phyloP scores from a whole-genome alignment of 768 basidiomycete genomes.

The Kwoniella pini region DNA sequence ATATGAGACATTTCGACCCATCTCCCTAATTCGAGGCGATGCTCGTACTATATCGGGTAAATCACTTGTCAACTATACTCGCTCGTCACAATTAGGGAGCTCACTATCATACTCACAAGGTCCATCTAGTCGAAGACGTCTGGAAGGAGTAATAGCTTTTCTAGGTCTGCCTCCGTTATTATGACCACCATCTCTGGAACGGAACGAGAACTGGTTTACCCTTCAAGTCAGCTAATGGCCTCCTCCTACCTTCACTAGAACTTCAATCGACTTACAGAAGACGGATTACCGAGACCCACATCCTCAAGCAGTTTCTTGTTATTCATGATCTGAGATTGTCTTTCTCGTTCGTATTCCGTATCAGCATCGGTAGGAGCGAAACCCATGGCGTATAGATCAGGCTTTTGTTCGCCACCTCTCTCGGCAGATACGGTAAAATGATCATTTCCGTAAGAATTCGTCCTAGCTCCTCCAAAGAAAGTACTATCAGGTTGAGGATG shows the following conservation, averaged over 20 bases:
- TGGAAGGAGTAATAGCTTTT: constrained; percentile 25
- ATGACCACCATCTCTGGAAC: background rate
- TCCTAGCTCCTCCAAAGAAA: constrained; percentile 15
- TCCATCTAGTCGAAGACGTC: constrained; percentile 21
- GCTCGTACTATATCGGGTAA: constrained; percentile 31
- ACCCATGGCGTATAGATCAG: constrained; percentile 12
- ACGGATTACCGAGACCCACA: constrained; percentile 41
- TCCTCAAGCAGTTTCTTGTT: constrained; percentile 49
- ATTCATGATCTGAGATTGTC: constrained; percentile 42
- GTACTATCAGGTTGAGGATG: constrained; percentile 32
- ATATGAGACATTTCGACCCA: constrained; percentile 47
- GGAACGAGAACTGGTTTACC: background rate
- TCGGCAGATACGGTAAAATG: constrained; percentile 36
- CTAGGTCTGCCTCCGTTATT: constrained; percentile 9
- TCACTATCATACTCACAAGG: constrained; percentile 23
- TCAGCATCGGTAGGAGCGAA: constrained; percentile 17
- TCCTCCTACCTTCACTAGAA: no score
- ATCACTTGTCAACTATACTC: constrained; percentile 1
- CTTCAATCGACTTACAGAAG: constrained; percentile 14
- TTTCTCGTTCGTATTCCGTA: constrained; percentile 51
- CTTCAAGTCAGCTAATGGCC: background rate
- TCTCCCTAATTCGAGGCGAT: constrained; percentile 50
- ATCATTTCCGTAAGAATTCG: constrained; percentile 15
- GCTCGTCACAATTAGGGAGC: background rate
- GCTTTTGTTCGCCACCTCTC: constrained; percentile 29